Conservation (phyloP, 176 grass and related monocot species). For the Triticum urartu region DNA sequence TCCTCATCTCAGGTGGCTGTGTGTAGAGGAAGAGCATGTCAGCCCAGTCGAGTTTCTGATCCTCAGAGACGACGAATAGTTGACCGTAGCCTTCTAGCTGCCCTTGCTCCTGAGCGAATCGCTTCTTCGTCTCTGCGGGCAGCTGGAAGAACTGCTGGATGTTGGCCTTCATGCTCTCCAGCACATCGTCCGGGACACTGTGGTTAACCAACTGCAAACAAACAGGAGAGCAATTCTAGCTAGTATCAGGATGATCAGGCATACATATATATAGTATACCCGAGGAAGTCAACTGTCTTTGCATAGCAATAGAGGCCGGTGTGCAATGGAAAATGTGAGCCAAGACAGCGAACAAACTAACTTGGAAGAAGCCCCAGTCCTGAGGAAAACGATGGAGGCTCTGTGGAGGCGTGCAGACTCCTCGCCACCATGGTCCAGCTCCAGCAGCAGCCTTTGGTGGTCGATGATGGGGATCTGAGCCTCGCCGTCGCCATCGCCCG, state of each 20-base stretch:
- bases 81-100: conserved; percentile 56
- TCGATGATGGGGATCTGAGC: conserved; percentile 15
- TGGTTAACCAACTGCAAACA: conserved; percentile 32
- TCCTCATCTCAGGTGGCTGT: conserved; percentile 23
- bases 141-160: conserved; percentile 30
- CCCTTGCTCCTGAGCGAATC: conserved; percentile 21
- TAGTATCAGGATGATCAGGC: neutral
- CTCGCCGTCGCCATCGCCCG: neutral
- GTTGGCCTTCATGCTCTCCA: conserved; percentile 30
- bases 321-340: neutral
- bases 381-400: conserved; percentile 24
- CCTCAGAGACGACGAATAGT: conserved; percentile 50
- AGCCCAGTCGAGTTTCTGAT: conserved; percentile 64
- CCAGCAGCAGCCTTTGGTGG: conserved; percentile 2
- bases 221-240: too few relatives aligned
- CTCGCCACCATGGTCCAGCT: neutral
- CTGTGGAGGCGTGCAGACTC: conserved; percentile 34
- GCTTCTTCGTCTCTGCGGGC: conserved; percentile 31
- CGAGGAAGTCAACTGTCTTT: neutral
- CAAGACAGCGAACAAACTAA: conserved; percentile 28
- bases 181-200: conserved; percentile 1
- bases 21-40: conserved; percentile 45
- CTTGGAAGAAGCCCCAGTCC: conserved; percentile 71
- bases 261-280: neutral
- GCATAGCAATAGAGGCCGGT: neutral